Evolutionary conservation across 345 rosid species (phyloP), one percentile per base, ranked within the genome.

Genomic region (Euclidium syriacum): DNA sequence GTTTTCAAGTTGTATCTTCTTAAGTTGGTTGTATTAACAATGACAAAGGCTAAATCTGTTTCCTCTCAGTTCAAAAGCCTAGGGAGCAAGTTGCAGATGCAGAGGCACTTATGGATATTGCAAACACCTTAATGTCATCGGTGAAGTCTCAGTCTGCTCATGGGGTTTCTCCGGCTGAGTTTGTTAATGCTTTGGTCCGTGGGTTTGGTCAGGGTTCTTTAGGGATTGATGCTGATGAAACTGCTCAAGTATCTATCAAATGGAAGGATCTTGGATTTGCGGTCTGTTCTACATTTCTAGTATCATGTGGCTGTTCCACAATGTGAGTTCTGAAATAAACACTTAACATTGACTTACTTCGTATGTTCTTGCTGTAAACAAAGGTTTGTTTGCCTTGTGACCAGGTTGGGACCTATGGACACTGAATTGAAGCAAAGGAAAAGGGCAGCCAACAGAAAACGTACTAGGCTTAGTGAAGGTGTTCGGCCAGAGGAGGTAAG

Each of bases 11-110:
- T 16, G 17, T 33, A 8, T 2, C 2, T 22, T 16, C 9, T 20
- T 10, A 30, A 46, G 41, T 27, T 36, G 19, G 34, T 39, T 14
- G 16, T 49, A 9, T 29, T 51, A n/a, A 35, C 12, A 32, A 43
- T 22, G 49, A 20, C 18, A 7, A 6, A 3, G 4, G 18, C 33
- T 2, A 29, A 1, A 29, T 19, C 1, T 41, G 17, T 38, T 26
- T 10, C 6, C 4, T 27, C 46, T 35, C 79, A 89, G 97, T 94
- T 59, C 80, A 67, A 34, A 90, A 79, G 74, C 97, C 99, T 0
- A 80, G 97, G 74, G 99, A 94, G 73, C 96, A 87, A 67, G 77
- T 94, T 38, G 95, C 91, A 4, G 96, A 92, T 73, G 98, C 99
- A 7, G 97, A 94, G 68, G 96, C 94, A 4, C 74, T 94, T 60